Base-by-base conservation (phyloP, 2,329 filamentous ascomycete genomes). In the Aspergillus eucalypticola region DNA sequence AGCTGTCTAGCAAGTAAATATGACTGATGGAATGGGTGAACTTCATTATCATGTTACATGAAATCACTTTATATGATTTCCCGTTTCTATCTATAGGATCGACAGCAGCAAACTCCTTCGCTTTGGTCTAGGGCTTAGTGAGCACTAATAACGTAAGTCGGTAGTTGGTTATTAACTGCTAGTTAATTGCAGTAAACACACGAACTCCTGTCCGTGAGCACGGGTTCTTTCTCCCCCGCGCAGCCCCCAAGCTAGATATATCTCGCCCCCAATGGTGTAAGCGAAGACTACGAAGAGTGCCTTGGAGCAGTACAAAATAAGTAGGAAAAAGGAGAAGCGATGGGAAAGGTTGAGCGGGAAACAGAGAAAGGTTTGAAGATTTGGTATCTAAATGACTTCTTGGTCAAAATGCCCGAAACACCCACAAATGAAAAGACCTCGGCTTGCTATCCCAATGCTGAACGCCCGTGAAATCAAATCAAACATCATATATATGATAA, bases 351-450 rank as follows among this genome's bases (percentile, higher is more conserved):
- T 2, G 46, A 17, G 15, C 46, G 27, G 25, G 23, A 44, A 44
- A 46, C 8, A 29, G 10, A 44, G 11, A 15, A 44, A 23, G n/a
- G 35, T 57, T 53, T 11, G 35, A 39, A 50, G 11, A 29, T 38
- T 29, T 64, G 62, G 62, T 64, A 64, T 64, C 58, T 58, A 62
- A 39, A 62, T 39, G 63, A 58, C 39, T 62, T 35, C 49, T 63
- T 68, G 60, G 53, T 49, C 62, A 60, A 62, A 70, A 71, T 67
- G 64, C 67, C 68, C 39, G 51, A 46, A 42, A 57, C 35, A 25
- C 41, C 21, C 38, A 32, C 15, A 27, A 29, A 35, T 35, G 8
- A 51, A 35, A 54, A 48, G 35, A n/a, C 41, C 27, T 41, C 42
- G 23, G 8, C 41, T 48, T 59, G 50, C 56, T 39, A 25, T 54